Evolutionary conservation across 306 rosid species (phyloP), one percentile per base, ranked within the genome.

Genomic region (Gastrolobium villosum): DNA sequence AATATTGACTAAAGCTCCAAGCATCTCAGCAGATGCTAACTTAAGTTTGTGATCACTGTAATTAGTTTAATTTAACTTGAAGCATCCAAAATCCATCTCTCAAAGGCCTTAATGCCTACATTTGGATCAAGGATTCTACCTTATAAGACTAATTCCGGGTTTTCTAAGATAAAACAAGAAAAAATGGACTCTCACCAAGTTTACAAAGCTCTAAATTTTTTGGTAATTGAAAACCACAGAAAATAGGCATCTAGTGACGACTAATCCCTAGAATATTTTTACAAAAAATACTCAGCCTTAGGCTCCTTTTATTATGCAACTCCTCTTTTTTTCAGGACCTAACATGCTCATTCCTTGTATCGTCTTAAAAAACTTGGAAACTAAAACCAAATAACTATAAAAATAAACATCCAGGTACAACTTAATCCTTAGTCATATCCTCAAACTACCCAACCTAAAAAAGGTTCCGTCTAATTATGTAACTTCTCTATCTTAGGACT

Each of bases 371-470:
- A 39, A 5, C 50, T 37, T 5, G 10, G 9, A 4, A 31, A 53
- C 62, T 28, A 65, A 72, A 64, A 64, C 65, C 36, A 31, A 65
- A 36, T 50, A 36, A 46, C 49, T 30, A 48, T 3, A 35, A 10
- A 30, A 74, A 45, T 36, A 34, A 46, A 35, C 13, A 64, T 10
- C 35, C 63, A 63, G 43, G 32, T 11, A 39, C 64, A 37, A 64
- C 72, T 76, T 49, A 40, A 65, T 52, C 68, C 70, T 28, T 65
- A 77, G 60, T 36, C 57, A 77, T 77, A 43, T 69, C 64, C 54
- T 48, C 69, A 43, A n/a, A 39, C 67, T n/a, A 70, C 32, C 14
- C 35, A 30, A 32, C 7, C 78, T 59, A 40, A 14, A 37, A 44
- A 68, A 49, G 54, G 44, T 4, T 36, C 28, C 32, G 8, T 31